Evolutionary conservation across 257 asterid genomes (phyloP), one percentile per base, ranked within the genome.

Genomic region (Ilex asprella): DNA sequence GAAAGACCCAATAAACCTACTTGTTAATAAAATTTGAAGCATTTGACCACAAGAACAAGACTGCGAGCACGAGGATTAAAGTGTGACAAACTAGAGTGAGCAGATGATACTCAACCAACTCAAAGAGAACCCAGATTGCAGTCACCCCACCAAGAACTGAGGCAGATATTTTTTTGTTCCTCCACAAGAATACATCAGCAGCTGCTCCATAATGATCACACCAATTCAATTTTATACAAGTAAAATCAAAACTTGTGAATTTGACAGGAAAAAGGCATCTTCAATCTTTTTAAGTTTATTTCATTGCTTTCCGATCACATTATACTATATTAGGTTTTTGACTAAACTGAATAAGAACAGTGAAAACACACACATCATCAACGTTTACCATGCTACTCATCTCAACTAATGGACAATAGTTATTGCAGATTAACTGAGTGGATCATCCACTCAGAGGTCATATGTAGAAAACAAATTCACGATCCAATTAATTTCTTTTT

Each of bases 101-200:
- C 69, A 92, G 76, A 76, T 92, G 90, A 66, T 86, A 92, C 76
- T 88, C 95, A 0, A 88, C 78, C 57, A 88, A 59, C 55, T 84
- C 95, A 41, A 92, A 92, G 29, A 88, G 79, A 67, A 88, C 81
- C 95, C 95, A 92, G 58, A 85, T 54, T 46, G 89, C 93, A 16
- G 97, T 92, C 10, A 79, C 95, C 1, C 73, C 89, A 52, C 95
- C 93, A 46, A 92, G 88, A 56, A 78, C 87, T 16, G 70, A 70
- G 62, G 76, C 97, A 61, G 98, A 92, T 61, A 83, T 63, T 71
- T 77, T 84, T 86, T 92, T 92, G 78, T 88, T 82, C 82, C 93
- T 86, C 98, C 98, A 92, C 84, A 84, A 68, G 72, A 92, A 77
- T 44, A 92, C 67, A 77, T 92, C 98, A 66, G 96, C 95, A 75